These are phyloP conservation scores for Alternaria novae-zelandiae DNA, from an alignment of 2,329 filamentous ascomycete genomes.

Conservation along the genomic window DNA sequence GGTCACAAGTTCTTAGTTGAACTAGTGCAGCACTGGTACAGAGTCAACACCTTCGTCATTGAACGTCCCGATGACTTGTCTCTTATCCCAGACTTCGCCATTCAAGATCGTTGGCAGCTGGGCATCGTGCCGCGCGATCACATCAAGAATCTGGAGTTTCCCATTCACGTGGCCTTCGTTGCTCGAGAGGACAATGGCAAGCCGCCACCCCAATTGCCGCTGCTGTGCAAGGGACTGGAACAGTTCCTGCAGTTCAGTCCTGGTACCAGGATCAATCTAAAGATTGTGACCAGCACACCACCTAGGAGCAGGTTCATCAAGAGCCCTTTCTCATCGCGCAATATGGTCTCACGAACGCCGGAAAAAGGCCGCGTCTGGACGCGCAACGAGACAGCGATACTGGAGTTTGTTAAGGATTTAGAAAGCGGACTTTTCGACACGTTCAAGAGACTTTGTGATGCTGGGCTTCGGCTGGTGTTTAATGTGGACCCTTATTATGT, in stretches of 20 bases:
- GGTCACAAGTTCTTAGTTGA: neutral
- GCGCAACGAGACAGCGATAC: fast-evolving
- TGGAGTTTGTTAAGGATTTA: neutral
- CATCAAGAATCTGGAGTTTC: neutral
- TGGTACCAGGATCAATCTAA: too few species aligned
- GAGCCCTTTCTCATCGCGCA: too few species aligned
- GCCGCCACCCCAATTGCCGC: neutral
- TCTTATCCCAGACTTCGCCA: fast-evolving
- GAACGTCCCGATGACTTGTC: neutral
- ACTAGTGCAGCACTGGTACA: neutral
- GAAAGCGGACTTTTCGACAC: neutral
- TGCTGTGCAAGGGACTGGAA: neutral
- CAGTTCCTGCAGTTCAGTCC: too few species aligned
- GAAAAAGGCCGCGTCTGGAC: too few species aligned
- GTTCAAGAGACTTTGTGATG: fast-evolving
- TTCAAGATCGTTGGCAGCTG: neutral
- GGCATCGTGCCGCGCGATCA: neutral
- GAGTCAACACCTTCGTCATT: neutral
- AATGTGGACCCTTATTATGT: neutral
- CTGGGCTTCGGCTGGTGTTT: neutral
- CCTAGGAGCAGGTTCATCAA: too few species aligned
- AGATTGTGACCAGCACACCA: too few species aligned
- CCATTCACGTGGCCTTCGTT: neutral
- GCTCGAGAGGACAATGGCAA: fast-evolving
- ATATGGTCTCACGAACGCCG: too few species aligned